phyloP scores from a whole-genome alignment of 495 filamentous ascomycete genomes.

The Aspergillus baeticus region DNA sequence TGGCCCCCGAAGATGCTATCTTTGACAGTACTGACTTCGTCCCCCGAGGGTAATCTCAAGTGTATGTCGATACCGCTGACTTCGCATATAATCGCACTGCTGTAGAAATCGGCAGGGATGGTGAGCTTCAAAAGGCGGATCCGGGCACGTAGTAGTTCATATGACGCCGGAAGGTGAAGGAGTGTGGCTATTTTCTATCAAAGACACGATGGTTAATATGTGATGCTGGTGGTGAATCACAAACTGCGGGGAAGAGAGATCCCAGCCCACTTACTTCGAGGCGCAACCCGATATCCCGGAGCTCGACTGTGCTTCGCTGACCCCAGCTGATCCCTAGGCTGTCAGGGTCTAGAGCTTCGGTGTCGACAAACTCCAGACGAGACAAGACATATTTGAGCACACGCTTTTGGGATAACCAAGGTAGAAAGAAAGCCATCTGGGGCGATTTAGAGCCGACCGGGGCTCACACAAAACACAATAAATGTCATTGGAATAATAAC shows the following conservation, averaged over 20 bases:
- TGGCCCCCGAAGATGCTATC: slow-evolving; percentile 8
- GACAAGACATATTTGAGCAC: slow-evolving; percentile 78
- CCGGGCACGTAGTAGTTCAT: slow-evolving; percentile 67
- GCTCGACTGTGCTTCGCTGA: slow-evolving; percentile 71
- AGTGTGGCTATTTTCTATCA: slow-evolving; percentile 72
- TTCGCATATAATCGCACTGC: slow-evolving; percentile 73
- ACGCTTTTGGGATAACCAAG: slow-evolving; percentile 78
- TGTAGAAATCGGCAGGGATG: slow-evolving; percentile 78
- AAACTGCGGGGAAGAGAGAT: slow-evolving; percentile 15
- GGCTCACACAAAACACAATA: slow-evolving; percentile 29
- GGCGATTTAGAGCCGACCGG: slow-evolving; percentile 28
- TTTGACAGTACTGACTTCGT: slow-evolving; percentile 23
- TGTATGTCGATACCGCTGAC: slow-evolving; percentile 73
- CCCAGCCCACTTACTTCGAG: slow-evolving; percentile 55
- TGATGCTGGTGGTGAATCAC: slow-evolving; percentile 7
- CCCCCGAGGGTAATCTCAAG: slow-evolving; percentile 41
- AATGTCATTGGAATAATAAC: slow-evolving; percentile 28
- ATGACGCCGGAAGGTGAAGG: slow-evolving; percentile 65
- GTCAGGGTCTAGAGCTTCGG: slow-evolving; percentile 73
- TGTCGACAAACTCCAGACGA: slow-evolving; percentile 77
- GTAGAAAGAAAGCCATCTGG: slow-evolving; percentile 59
- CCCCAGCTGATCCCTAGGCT: slow-evolving; percentile 77
- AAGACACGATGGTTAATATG: slow-evolving; percentile 16
- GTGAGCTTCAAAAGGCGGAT: slow-evolving; percentile 70
- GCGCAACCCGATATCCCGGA: slow-evolving; percentile 76